Base-by-base conservation (phyloP, 129 eudicot species). In the Lactuca sativa region DNA sequence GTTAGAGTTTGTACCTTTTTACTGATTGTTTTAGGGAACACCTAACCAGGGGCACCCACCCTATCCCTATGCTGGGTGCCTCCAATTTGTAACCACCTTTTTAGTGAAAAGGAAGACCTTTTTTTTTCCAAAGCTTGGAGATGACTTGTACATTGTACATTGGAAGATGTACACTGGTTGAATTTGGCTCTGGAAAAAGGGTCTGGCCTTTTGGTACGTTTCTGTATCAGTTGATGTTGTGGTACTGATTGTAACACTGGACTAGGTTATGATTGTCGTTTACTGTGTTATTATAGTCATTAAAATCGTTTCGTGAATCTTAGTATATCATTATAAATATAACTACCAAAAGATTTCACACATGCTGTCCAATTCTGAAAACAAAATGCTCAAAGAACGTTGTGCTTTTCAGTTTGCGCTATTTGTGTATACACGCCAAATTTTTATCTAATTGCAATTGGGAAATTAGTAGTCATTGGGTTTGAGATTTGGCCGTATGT, bases 1-100 rank as follows among this genome's bases (percentile, higher is more conserved):
- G 52, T 61, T 77, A 77, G 81, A 63, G 62, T 61, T 33, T 69
- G 81, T 77, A 69, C 71, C 41, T 76, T 69, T 62, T 72, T 77
- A 77, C 76, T 69, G 81, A 77, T 77, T 77, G 80, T 74, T 71
- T 72, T 65, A 56, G 54, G 33, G 69, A 59, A 62, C 69, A 32
- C n/a, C 54, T 77, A 34, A 69, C 81, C 36, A 77, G 71, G 74
- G 48, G 80, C 62, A 59, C 64, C 53, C 74, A 61, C 67, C 30
- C 21, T 8, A 64, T 15, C 70, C 76, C 70, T 25, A 65, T 69
- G 63, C 48, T 53, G 64, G 74, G 75, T 61, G 80, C 31, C 56
- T 60, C 69, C 64, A 73, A 66, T 74, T 65, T 74, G 78, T 74
- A 64, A 53, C 61, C 36, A 53, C 61, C 36, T 44, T 41, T 68